Conservation (phyloP, 2,329 filamentous ascomycete genomes). For the Fusarium falciforme region DNA sequence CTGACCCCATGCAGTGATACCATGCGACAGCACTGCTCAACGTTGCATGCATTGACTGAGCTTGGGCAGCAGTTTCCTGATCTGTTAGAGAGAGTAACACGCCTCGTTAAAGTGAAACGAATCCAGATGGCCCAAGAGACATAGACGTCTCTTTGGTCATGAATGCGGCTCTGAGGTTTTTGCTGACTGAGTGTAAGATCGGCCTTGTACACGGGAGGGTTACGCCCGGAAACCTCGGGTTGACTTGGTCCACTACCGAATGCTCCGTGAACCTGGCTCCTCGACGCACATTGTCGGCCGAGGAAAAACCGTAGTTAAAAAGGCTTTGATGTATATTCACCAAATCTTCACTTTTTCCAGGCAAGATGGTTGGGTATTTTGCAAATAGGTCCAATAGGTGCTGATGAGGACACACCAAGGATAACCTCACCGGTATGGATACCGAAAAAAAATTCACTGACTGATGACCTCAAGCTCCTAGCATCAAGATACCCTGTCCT, state of each 20-base stretch:
- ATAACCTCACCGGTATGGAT: not conserved
- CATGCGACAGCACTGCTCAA: constrained; percentile 21
- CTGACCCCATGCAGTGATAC: not conserved
- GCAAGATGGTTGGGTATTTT: not conserved
- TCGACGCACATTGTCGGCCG: not conserved
- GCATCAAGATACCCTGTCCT: not conserved
- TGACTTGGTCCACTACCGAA: constrained; percentile 22
- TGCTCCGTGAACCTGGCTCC: constrained; percentile 14
- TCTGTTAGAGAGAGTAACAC: constrained; percentile 12
- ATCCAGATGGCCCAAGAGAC: constrained; percentile 15
- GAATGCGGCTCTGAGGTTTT: constrained; percentile 5
- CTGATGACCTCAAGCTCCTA: not conserved
- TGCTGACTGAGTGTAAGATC: constrained; percentile 22
- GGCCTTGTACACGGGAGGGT: constrained; percentile 17
- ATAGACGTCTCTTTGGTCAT: constrained; percentile 1
- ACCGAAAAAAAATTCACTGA: not conserved
- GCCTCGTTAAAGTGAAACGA: constrained; percentile 33
- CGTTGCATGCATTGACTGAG: constrained; percentile 26
- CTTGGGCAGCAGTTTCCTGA: not conserved
- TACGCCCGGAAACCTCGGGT: constrained; percentile 41
- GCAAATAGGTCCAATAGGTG: not conserved
- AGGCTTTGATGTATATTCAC: not conserved
- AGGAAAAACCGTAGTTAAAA: not conserved
- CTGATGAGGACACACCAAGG: not conserved
- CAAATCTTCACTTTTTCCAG: not conserved